Conservation (phyloP, 352 stramenopile genomes). For the Ochromonadaceae sp. region DNA sequence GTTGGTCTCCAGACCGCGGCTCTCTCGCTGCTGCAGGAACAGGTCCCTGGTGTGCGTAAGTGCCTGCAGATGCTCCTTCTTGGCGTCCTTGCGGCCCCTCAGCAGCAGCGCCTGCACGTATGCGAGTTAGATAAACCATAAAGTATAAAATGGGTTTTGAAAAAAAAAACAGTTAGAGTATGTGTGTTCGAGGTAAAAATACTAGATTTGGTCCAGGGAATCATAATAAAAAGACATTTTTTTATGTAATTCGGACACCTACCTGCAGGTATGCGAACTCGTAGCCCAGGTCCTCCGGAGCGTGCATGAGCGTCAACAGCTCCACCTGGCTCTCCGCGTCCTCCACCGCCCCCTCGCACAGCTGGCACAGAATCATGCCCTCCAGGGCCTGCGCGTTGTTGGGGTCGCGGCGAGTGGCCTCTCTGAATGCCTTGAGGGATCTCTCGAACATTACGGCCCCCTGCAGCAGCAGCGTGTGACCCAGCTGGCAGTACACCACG, state of each 20-base stretch:
- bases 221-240: too few species aligned
- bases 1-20: not conserved
- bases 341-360: conserved; percentile 60
- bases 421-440: conserved; percentile 43
- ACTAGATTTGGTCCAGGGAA: too few species aligned
- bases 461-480: conserved; percentile 54
- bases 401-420: conserved; percentile 60
- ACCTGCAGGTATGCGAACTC: conserved; percentile 63
- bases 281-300: conserved; percentile 41
- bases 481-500: conserved; percentile 50
- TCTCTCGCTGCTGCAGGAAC: not conserved
- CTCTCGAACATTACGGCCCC: conserved; percentile 21
- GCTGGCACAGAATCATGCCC: conserved; percentile 74
- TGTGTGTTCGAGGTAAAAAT: not conserved
- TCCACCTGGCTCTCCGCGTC: conserved; percentile 76
- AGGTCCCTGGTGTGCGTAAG: not conserved
- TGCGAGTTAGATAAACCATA: too few species aligned
- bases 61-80: conserved; percentile 39
- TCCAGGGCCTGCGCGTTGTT: conserved; percentile 64
- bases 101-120: not conserved
- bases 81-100: not conserved
- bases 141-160: too few species aligned
- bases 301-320: conserved; percentile 65
- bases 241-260: too few species aligned
- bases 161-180: not conserved